Conservation (phyloP, 2,329 filamentous ascomycete species). For the Magnaporthales sp. region DNA sequence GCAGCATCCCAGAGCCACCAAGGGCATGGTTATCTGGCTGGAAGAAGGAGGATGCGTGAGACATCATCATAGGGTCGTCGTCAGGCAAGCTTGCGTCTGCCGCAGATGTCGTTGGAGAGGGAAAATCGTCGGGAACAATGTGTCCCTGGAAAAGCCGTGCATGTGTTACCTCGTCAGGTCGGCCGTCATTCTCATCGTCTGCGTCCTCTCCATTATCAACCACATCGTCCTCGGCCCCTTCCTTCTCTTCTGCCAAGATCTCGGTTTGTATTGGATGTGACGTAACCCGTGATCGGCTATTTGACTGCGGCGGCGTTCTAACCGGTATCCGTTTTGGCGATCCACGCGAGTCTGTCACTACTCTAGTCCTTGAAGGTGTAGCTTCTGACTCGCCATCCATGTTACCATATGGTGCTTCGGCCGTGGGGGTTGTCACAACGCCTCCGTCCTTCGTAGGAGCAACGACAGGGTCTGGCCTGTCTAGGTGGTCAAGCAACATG, state of each 20-base stretch:
- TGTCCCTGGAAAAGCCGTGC: constrained; percentile 88
- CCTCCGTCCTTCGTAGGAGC: constrained; percentile 14
- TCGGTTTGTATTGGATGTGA: neutral
- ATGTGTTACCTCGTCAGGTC: constrained; percentile 82
- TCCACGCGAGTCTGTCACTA: constrained; percentile 3
- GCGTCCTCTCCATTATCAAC: constrained; percentile 14
- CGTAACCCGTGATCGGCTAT: neutral
- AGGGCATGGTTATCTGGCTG: constrained; percentile 60
- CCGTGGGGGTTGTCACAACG: neutral
- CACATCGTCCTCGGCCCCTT: constrained; percentile 6
- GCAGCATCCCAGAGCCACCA: constrained; percentile 79
- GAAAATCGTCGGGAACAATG: constrained; percentile 88
- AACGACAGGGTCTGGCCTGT: constrained; percentile 37
- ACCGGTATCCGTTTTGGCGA: neutral
- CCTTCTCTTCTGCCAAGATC: neutral
- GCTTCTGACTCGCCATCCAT: neutral
- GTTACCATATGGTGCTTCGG: neutral
- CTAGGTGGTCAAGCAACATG: constrained; percentile 63
- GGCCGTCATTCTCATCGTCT: constrained; percentile 64
- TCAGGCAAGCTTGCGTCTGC: constrained; percentile 56
- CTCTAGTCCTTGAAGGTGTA: constrained; percentile 13
- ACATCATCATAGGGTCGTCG: constrained; percentile 77
- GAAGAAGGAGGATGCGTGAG: constrained; percentile 73
- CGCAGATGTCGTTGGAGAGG: constrained; percentile 65
- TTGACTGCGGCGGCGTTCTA: neutral